Evolutionary conservation across 768 basidiomycete genomes (phyloP).

Genomic region (Hericium alpestre): DNA sequence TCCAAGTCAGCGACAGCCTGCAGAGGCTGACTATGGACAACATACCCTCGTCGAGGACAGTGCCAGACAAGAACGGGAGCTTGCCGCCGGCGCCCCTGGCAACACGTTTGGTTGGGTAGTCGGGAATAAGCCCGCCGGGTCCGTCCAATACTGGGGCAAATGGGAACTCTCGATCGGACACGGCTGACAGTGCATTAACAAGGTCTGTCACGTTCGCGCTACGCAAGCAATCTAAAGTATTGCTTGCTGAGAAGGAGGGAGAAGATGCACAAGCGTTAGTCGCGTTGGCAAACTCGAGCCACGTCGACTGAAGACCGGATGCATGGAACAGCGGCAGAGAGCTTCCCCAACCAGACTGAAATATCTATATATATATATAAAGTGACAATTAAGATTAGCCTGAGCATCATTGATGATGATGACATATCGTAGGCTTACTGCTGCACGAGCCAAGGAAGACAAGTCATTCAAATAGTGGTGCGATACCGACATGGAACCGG

Average conservation of each 20-base stretch:
- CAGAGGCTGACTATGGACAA: background rate
- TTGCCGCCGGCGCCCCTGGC: conserved; percentile 23
- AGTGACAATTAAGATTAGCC: too few species aligned
- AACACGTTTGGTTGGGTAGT: conserved; percentile 26
- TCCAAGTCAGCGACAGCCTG: background rate
- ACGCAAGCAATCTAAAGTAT: conserved; percentile 27
- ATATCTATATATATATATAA: conserved; percentile 24
- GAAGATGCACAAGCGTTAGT: conserved; percentile 26
- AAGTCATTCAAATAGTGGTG: conserved; percentile 22
- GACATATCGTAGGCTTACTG: conserved; percentile 6
- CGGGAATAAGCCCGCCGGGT: conserved; percentile 28
- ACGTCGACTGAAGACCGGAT: conserved; percentile 22
- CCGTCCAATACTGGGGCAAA: conserved; percentile 35
- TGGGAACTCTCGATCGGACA: conserved; percentile 20
- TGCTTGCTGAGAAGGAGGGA: conserved; percentile 9
- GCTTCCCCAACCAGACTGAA: conserved; percentile 31
- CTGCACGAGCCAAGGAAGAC: conserved; percentile 14
- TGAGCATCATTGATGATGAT: too few species aligned
- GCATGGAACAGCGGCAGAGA: conserved; percentile 22
- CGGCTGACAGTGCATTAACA: conserved; percentile 9
- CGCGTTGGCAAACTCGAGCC: conserved; percentile 28
- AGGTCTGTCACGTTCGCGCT: conserved; percentile 12
- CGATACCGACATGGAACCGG: conserved; percentile 27
- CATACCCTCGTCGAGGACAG: conserved; percentile 36
- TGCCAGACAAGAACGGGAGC: conserved; percentile 37